Evolutionary conservation across 441 rosid genomes (phyloP).

Genomic region (Monsonia emarginata): DNA sequence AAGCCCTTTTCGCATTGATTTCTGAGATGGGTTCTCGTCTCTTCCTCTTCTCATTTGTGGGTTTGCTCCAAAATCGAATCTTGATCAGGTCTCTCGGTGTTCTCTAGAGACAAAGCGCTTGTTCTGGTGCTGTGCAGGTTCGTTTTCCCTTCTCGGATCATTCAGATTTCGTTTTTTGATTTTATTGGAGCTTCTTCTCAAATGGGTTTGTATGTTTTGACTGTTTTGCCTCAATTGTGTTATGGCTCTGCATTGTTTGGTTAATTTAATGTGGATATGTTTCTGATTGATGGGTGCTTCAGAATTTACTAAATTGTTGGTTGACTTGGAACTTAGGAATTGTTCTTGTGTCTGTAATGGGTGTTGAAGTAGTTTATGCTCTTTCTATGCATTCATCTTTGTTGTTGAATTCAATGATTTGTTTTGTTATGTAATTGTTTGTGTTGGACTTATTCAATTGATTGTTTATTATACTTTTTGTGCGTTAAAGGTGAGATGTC

Average conservation of each 20-base stretch:
- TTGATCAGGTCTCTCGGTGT: constrained; percentile 18
- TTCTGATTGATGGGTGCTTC: not conserved
- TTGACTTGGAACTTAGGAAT: not conserved
- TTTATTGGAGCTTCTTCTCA: not conserved
- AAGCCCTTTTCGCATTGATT: not conserved
- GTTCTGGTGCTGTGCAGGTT: not conserved
- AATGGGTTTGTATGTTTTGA: not conserved
- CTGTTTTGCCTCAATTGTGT: not conserved
- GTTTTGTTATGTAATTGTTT: not conserved
- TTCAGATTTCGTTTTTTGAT: not conserved
- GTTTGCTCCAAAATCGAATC: constrained; percentile 24
- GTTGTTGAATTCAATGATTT: not conserved
- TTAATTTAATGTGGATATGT: not conserved
- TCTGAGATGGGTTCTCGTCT: constrained; percentile 21
- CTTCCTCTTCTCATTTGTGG: constrained; percentile 17
- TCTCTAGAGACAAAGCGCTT: not conserved
- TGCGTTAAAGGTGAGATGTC: not conserved
- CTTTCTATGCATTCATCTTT: not conserved
- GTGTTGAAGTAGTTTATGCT: not conserved
- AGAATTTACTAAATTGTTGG: not conserved
- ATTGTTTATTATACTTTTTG: not conserved
- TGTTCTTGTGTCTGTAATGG: not conserved
- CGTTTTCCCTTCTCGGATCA: not conserved
- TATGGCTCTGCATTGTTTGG: not conserved
- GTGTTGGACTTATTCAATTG: no score